phyloP scores from a whole-genome alignment of 2,329 filamentous ascomycete species.

The Cladosporium colombiae region DNA sequence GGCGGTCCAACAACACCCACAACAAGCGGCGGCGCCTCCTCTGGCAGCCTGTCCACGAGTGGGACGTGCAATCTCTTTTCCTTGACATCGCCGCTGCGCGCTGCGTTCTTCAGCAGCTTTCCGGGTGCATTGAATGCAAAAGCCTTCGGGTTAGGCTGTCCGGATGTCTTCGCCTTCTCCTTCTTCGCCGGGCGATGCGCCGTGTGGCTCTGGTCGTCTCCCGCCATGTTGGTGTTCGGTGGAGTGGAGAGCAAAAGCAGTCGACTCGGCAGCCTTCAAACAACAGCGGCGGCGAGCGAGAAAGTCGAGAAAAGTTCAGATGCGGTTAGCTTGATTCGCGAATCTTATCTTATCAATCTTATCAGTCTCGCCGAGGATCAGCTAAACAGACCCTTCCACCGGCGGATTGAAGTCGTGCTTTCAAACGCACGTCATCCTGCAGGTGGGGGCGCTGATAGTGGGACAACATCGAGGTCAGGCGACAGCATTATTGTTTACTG shows the following conservation, averaged over 20 bases:
- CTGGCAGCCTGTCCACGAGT: conserved; percentile 90
- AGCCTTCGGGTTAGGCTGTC: conserved; percentile 82
- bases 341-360: neutral
- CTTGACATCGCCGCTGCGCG: conserved; percentile 77
- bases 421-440: conserved; percentile 12
- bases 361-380: conserved; percentile 11
- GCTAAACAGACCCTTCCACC: neutral
- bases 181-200: conserved; percentile 78
- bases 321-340: neutral
- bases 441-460: conserved; percentile 16
- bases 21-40: conserved; percentile 90
- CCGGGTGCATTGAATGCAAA: conserved; percentile 84
- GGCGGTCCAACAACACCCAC: conserved; percentile 94
- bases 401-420: neutral
- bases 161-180: conserved; percentile 59
- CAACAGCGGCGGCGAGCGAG: conserved; percentile 27
- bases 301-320: conserved; percentile 18
- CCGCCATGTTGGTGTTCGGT: conserved; percentile 31
- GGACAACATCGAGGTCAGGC: conserved; percentile 18
- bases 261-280: neutral
- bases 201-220: conserved; percentile 72
- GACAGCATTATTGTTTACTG: conserved; percentile 18
- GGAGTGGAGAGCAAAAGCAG: conserved; percentile 3
- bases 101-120: conserved; percentile 72
- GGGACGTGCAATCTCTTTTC: conserved; percentile 96